Base-by-base conservation (phyloP, 331 rosid species). In the Pyracantha coccinea region DNA sequence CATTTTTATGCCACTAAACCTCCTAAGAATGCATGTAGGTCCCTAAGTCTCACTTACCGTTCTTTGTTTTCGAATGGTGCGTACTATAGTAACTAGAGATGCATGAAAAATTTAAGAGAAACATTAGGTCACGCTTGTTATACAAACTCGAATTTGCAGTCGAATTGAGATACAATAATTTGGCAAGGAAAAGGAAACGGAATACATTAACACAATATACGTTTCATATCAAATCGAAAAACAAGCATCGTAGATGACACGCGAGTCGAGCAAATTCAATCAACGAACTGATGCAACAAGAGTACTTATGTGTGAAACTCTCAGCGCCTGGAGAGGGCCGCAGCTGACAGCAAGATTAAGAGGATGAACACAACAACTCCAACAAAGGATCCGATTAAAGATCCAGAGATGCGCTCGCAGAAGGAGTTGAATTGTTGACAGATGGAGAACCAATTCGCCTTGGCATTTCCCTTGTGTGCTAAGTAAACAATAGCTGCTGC, bases 401-500 rank as follows among this genome's bases (percentile, higher is more conserved):
- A 79, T 61, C 89, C 96, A 17, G 96, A 88, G 72, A 73, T 79
- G 20, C 85, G 83, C 77, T 88, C 81, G 50, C 96, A 90, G 81
- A 90, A 88, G 64, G 92, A 78, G 81, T 88, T 84, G 16, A 81
- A 90, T 29, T 90, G 92, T 32, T 82, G 91, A 72, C 92, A 90
- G 44, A 90, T 77, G 20, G 91, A 76, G 20, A 84, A 58, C 92
- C 92, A 88, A 63, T 90, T 86, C 28, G 89, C 75, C 66, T 68
- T 88, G 2, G 79, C 61, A 74, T 88, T 86, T 50, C 92, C 92
- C 6, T 88, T 81, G 80, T 88, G 96, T 69, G 91, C 88, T 35
- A 86, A 77, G 85, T 79, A 84, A n/a, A 86, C 92, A 29, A 88
- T 77, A 20, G 90, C 80, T 61, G 89, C 86, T 55, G 91, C 83